Conservation (phyloP, 345 rosid species). For the Brassica napus region Da-Ae NC_063448.1:50744501-50745000, state of each 20-base stretch:
- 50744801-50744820: neutral
- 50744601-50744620: constrained; percentile 44
- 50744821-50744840: constrained; percentile 1
- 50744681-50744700: constrained; percentile 24
- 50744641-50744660: neutral
- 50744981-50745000: neutral
- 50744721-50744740: constrained; percentile 24
- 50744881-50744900: constrained; percentile 19
- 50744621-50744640: constrained; percentile 9
- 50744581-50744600: constrained; percentile 25
- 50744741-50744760: constrained; percentile 21
- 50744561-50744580: neutral
- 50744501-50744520: constrained; percentile 24
- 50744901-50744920: constrained; percentile 12
- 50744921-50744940: neutral
- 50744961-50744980: neutral
- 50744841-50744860: constrained; percentile 5
- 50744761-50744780: neutral
- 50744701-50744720: constrained; percentile 30
- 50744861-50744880: constrained; percentile 8
- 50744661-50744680: constrained; percentile 24
- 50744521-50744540: constrained; percentile 28
- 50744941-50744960: neutral
- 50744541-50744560: constrained; percentile 25
- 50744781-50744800: constrained; percentile 36